Evolutionary conservation across 257 asterid genomes (phyloP).

Genomic region (Catharanthus roseus): DNA sequence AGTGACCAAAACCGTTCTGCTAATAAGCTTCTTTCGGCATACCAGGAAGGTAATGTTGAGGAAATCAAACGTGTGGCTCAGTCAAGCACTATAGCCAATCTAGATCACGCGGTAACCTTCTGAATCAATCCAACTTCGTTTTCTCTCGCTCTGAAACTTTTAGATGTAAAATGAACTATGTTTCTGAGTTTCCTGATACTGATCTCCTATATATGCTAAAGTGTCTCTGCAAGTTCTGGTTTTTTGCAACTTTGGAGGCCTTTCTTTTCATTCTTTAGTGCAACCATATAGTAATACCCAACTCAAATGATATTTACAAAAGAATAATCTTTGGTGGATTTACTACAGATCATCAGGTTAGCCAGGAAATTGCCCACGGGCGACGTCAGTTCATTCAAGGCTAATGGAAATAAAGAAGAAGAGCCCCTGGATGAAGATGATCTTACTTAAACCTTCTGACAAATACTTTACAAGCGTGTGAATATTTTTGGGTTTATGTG

Average conservation of each 20-base stretch:
- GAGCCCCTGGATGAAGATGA: conserved; percentile 86
- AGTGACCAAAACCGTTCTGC: conserved; percentile 96
- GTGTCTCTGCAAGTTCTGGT: not conserved
- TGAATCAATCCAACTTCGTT: conserved; percentile 11
- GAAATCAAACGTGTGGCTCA: conserved; percentile 85
- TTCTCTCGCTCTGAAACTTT: not conserved
- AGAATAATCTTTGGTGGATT: conserved; percentile 2
- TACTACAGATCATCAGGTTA: conserved; percentile 67
- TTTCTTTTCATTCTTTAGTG: not conserved
- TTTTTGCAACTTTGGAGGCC: not conserved
- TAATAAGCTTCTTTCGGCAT: conserved; percentile 71
- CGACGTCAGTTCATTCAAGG: conserved; percentile 59
- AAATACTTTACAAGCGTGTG: conserved; percentile 1
- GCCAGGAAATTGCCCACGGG: conserved; percentile 94
- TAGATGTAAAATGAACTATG: no score
- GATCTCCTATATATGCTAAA: not conserved
- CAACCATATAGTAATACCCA: no score
- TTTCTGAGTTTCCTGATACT: not conserved
- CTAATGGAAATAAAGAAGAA: conserved; percentile 35
- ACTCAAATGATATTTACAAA: not conserved
- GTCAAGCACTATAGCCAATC: conserved; percentile 71
- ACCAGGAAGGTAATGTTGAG: conserved; percentile 79
- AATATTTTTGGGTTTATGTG: conserved; percentile 3
- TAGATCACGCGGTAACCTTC: conserved; percentile 65
- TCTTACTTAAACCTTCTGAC: conserved; percentile 44